phyloP scores from a whole-genome alignment of 306 rosid species.

The Cajanus cajan region DNA sequence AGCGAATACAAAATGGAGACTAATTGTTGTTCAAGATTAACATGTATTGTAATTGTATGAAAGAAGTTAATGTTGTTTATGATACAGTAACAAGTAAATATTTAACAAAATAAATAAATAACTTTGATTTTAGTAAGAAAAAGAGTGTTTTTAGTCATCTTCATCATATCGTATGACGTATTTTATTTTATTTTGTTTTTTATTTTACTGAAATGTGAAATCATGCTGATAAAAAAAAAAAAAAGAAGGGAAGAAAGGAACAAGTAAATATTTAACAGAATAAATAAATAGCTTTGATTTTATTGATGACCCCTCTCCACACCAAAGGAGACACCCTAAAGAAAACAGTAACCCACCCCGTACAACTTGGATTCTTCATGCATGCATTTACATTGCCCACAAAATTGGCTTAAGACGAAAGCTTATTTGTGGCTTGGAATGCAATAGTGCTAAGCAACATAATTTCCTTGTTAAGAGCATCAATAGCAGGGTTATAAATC shows the following conservation, averaged over 20 bases:
- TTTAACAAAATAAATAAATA: background rate
- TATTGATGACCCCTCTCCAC: background rate
- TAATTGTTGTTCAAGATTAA: too few relatives aligned
- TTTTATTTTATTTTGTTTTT: too few relatives aligned
- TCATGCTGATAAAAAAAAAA: too few relatives aligned
- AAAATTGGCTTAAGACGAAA: background rate
- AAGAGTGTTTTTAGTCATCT: too few relatives aligned
- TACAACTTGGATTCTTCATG: background rate
- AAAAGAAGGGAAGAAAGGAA: too few relatives aligned
- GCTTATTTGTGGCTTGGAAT: background rate
- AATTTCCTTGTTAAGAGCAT: background rate
- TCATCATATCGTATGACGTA: too few relatives aligned
- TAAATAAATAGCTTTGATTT: background rate
- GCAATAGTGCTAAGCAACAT: background rate
- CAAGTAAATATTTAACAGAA: background rate
- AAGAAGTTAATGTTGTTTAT: too few relatives aligned
- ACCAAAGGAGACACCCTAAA: background rate
- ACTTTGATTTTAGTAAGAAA: background rate
- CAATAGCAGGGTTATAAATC: background rate
- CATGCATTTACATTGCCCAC: background rate
- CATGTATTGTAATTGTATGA: too few relatives aligned
- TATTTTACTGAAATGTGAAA: too few relatives aligned
- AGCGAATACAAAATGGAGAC: too few relatives aligned
- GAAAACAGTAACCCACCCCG: background rate
- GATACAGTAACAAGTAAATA: too few relatives aligned